phyloP scores from a whole-genome alignment of 1,284 basidiomycete genomes.

The Tylopilus sp. region DNA sequence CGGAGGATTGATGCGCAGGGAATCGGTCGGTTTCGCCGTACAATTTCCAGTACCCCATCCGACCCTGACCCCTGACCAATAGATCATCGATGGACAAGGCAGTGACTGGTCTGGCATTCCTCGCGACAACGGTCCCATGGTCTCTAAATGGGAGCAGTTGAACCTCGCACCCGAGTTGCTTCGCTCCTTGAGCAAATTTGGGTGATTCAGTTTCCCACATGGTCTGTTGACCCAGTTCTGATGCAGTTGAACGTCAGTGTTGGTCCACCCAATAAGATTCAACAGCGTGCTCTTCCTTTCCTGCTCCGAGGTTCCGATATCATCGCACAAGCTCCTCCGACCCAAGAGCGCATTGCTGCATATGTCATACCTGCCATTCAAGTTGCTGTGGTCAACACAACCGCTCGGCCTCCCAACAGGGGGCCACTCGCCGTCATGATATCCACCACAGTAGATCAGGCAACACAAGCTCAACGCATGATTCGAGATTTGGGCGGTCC shows the following conservation, averaged over 20 bases:
- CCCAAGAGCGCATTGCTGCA: conserved; percentile 95
- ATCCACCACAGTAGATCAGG: conserved; percentile 97
- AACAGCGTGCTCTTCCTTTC: conserved; percentile 94
- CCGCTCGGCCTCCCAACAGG: conserved; percentile 52
- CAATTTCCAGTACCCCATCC: conserved; percentile 1
- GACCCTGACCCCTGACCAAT: conserved; percentile 17
- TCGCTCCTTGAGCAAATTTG: conserved; percentile 89
- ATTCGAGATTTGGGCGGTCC: conserved; percentile 90
- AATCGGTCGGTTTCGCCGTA: conserved; percentile 65
- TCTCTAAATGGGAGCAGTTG: conserved; percentile 96
- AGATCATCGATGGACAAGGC: conserved; percentile 52
- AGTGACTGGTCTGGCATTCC: conserved; percentile 52
- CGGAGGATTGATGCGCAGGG: conserved; percentile 58
- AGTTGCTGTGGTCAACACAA: conserved; percentile 65
- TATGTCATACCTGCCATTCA: conserved; percentile 95
- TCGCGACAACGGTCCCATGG: conserved; percentile 77
- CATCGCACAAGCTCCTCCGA: conserved; percentile 97
- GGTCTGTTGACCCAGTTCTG: conserved; percentile 12
- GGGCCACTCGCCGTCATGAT: conserved; percentile 91
- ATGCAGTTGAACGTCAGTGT: conserved; percentile 49
- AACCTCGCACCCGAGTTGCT: conserved; percentile 83
- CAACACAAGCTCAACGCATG: conserved; percentile 96
- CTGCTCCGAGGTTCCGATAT: conserved; percentile 92
- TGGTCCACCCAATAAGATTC: conserved; percentile 98
- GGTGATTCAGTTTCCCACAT: conserved; percentile 49